Evolutionary conservation across 2,329 filamentous ascomycete species (phyloP).

Genomic region (Xylariaceae sp.): DNA sequence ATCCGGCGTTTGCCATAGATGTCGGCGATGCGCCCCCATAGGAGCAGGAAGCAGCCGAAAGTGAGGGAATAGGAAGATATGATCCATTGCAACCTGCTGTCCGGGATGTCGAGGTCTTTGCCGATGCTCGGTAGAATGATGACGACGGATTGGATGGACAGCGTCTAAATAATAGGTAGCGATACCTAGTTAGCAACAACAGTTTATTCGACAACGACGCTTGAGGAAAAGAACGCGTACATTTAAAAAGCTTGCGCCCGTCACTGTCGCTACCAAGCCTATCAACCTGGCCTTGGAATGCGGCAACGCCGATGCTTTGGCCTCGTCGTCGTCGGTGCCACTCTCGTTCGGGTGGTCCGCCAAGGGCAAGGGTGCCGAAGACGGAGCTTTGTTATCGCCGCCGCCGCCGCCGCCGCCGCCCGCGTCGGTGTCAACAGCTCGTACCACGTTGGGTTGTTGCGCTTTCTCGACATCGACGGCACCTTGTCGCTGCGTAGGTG

Average conservation of each 20-base stretch:
- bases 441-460: too few relatives aligned
- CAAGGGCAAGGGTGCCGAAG: too few relatives aligned
- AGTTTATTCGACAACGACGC: not conserved
- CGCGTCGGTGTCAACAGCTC: too few relatives aligned
- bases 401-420: too few relatives aligned
- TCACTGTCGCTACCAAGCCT: constrained; percentile 49
- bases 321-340: not conserved
- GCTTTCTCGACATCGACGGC: too few relatives aligned
- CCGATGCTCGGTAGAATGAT: constrained; percentile 62
- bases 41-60: constrained; percentile 63
- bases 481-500: too few relatives aligned
- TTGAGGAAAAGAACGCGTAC: constrained; percentile 26
- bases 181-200: not conserved
- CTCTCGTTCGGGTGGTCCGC: too few relatives aligned
- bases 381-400: too few relatives aligned
- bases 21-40: constrained; percentile 65
- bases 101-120: constrained; percentile 50
- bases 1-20: constrained; percentile 62
- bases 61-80: constrained; percentile 62
- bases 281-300: constrained; percentile 50
- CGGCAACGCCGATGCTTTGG: constrained; percentile 19
- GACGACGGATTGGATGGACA: constrained; percentile 55
- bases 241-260: constrained; percentile 53
- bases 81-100: constrained; percentile 60
- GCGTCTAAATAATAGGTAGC: constrained; percentile 34